Conservation (phyloP, 2,329 filamentous ascomycete species). For the Ceratocystis albifundus region DNA sequence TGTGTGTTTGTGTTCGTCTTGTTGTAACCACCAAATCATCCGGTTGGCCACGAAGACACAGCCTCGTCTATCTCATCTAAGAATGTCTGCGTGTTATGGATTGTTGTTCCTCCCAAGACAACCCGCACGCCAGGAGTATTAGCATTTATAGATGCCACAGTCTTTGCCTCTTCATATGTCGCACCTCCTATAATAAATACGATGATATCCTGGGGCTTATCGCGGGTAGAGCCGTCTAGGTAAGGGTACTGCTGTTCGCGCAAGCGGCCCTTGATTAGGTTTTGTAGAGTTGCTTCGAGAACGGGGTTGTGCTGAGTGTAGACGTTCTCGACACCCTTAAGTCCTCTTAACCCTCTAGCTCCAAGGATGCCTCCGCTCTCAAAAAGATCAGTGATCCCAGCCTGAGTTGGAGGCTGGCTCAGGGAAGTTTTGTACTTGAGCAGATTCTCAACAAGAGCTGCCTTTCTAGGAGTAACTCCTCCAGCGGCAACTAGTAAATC, state of each 20-base stretch:
- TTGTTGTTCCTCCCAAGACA: conserved; percentile 73
- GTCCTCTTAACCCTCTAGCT: conserved; percentile 84
- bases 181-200: conserved; percentile 88
- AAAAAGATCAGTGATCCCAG: conserved; percentile 82
- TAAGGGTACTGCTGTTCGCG: conserved; percentile 86
- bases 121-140: conserved; percentile 79
- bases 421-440: conserved; percentile 78
- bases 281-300: conserved; percentile 77
- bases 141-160: conserved; percentile 88
- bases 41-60: conserved; percentile 64
- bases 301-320: conserved; percentile 95
- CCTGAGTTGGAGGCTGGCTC: conserved; percentile 61
- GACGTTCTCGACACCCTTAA: conserved; percentile 97
- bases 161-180: conserved; percentile 95
- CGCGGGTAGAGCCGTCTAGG: conserved; percentile 76
- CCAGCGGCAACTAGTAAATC: conserved; percentile 78
- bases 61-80: conserved; percentile 85
- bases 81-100: conserved; percentile 82
- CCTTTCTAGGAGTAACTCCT: conserved; percentile 62
- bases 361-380: conserved; percentile 64
- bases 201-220: conserved; percentile 94
- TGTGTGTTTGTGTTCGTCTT: not conserved
- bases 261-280: conserved; percentile 81
- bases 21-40: not conserved
- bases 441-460: conserved; percentile 70